These are phyloP conservation scores for Picea glauca DNA, from an alignment of 75 land plant species.

Conservation along the genomic window DNA sequence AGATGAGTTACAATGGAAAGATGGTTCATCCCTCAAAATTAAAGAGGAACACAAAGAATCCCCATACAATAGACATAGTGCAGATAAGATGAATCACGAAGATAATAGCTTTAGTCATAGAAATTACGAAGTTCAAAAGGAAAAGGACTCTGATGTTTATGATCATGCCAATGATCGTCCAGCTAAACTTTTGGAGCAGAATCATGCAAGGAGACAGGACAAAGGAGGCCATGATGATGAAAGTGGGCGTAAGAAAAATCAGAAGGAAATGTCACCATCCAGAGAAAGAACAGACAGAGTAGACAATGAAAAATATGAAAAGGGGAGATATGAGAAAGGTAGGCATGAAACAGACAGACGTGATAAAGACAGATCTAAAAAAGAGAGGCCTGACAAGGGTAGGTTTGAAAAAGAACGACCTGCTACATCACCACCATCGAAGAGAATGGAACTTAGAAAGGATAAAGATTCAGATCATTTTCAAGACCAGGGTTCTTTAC, in stretches of 20 bases:
- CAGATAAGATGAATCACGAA: not conserved
- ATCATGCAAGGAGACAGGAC: not conserved
- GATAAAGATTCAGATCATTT: not conserved
- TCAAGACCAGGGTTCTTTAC: constrained; percentile 3
- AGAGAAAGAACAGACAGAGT: not conserved
- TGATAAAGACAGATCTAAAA: constrained; percentile 10
- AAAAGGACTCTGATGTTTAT: not conserved
- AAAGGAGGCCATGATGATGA: not conserved
- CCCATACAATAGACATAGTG: not conserved
- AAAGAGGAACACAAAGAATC: not conserved
- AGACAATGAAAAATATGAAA: constrained; percentile 1
- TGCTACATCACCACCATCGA: not conserved
- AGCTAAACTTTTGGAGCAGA: not conserved
- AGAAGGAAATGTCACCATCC: not conserved
- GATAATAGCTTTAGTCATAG: not conserved
- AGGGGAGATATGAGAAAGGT: not conserved
- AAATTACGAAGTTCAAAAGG: not conserved
- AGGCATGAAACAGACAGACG: not conserved
- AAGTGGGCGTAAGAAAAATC: not conserved
- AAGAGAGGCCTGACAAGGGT: not conserved
- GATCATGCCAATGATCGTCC: not conserved
- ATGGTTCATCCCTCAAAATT: not conserved
- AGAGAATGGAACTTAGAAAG: not conserved
- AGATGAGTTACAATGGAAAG: not conserved
- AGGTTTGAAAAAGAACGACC: not conserved